Conservation (phyloP, 495 filamentous ascomycete species). For the Cercophora samala region DNA sequence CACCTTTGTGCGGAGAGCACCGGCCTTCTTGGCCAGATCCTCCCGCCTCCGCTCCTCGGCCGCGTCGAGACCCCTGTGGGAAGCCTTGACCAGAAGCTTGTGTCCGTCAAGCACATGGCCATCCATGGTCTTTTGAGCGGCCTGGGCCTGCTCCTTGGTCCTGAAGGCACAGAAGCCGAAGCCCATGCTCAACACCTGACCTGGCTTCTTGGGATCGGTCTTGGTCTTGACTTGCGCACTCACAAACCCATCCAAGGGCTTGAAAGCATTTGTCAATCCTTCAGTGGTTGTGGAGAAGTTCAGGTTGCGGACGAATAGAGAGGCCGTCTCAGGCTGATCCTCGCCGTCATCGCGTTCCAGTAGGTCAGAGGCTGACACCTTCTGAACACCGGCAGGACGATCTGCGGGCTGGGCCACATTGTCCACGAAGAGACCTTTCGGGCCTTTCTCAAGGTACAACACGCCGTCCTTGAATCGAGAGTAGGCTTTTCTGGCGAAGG, state of each 20-base stretch:
- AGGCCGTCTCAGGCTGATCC: conserved; percentile 60
- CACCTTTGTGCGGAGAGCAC: conserved; percentile 77
- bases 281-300: conserved; percentile 84
- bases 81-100: conserved; percentile 74
- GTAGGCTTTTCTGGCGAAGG: conserved; percentile 81
- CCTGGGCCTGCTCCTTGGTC: conserved; percentile 69
- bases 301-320: conserved; percentile 88
- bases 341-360: conserved; percentile 57
- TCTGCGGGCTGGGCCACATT: conserved; percentile 33
- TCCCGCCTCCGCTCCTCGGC: conserved; percentile 79
- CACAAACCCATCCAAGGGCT: conserved; percentile 77
- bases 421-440: conserved; percentile 69
- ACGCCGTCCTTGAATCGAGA: conserved; percentile 86
- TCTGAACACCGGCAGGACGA: conserved; percentile 39
- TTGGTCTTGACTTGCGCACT: conserved; percentile 85
- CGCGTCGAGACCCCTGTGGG: conserved; percentile 80
- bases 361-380: conserved; percentile 46
- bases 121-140: conserved; percentile 79
- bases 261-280: conserved; percentile 68
- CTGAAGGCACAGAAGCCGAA: conserved; percentile 93
- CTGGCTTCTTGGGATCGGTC: conserved; percentile 76
- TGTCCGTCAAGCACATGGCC: conserved; percentile 82
- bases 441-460: conserved; percentile 90
- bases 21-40: conserved; percentile 72
- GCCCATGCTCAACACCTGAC: conserved; percentile 86